phyloP scores from a whole-genome alignment of 2,329 filamentous ascomycete species.

The Ampelomyces quisqualis region DNA sequence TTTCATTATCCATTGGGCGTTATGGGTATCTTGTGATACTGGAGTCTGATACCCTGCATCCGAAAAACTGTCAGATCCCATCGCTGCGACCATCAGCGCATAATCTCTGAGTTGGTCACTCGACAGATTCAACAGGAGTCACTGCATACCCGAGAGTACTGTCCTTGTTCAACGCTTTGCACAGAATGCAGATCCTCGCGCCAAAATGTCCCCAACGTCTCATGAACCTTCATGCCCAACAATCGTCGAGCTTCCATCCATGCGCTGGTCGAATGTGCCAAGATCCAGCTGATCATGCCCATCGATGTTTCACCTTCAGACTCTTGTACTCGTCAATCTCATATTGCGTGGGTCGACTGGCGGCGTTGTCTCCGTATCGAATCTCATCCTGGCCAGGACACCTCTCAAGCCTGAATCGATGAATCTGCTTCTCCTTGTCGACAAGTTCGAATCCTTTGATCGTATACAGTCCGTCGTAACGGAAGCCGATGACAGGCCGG shows the following conservation, averaged over 20 bases:
- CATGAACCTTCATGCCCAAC: neutral
- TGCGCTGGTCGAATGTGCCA: too few relatives aligned
- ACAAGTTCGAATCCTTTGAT: conserved; percentile 46
- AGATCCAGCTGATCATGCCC: neutral
- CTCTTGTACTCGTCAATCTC: conserved; percentile 27
- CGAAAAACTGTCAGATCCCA: too few relatives aligned
- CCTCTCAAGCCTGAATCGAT: conserved; percentile 53
- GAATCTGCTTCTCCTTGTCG: conserved; percentile 46
- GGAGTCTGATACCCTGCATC: too few relatives aligned
- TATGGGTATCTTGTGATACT: too few relatives aligned
- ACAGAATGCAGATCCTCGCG: neutral
- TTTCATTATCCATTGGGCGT: conserved; percentile 2
- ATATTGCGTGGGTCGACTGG: conserved; percentile 46
- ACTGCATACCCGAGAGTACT: too few relatives aligned
- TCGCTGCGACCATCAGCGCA: neutral
- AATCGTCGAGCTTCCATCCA: neutral
- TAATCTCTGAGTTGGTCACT: neutral
- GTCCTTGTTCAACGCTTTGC: neutral
- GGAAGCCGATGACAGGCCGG: conserved; percentile 51
- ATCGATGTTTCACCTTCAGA: conserved; percentile 18
- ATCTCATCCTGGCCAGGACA: conserved; percentile 51
- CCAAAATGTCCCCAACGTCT: neutral
- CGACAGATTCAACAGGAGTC: too few relatives aligned
- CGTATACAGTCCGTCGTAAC: conserved; percentile 60
- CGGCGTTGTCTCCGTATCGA: conserved; percentile 45